A percentile compares a stretch with the other conserved stretches of the same genome.
phyloP scores from a whole-genome alignment of 495 filamentous ascomycete genomes.

The Cladorrhinum samala region DNA sequence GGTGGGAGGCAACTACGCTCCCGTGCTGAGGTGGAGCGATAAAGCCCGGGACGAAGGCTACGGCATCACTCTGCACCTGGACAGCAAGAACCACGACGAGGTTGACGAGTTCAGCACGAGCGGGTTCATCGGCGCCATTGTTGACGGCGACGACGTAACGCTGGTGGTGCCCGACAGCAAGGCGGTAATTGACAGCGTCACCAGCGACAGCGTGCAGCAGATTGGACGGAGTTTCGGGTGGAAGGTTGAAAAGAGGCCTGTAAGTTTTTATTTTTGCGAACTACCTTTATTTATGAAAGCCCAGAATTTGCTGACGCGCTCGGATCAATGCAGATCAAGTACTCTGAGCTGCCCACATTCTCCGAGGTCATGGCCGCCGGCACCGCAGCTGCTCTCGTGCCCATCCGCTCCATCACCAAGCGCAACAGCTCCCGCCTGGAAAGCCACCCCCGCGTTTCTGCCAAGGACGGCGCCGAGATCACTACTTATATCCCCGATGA shows the following conservation, averaged over 20 bases:
- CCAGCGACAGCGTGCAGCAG: slow-evolving; percentile 61
- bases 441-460: slow-evolving; percentile 29
- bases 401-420: slow-evolving; percentile 80
- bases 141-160: slow-evolving; percentile 53
- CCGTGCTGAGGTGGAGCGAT: slow-evolving; percentile 74
- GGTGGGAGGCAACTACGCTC: slow-evolving; percentile 76
- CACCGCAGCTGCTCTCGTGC: slow-evolving; percentile 86
- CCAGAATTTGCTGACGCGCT: too few species aligned
- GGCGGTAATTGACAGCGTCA: slow-evolving; percentile 79
- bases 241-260: slow-evolving; percentile 56
- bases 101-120: slow-evolving; percentile 89
- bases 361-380: slow-evolving; percentile 86
- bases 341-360: slow-evolving; percentile 71
- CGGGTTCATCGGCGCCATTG: slow-evolving; percentile 72
- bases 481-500: slow-evolving; percentile 57
- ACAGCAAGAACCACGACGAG: slow-evolving; percentile 69
- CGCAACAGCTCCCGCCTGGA: slow-evolving; percentile 37
- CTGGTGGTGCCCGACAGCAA: slow-evolving; percentile 74
- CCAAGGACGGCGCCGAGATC: slow-evolving; percentile 47
- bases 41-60: slow-evolving; percentile 64
- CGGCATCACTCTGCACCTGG: slow-evolving; percentile 82
- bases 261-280: slow-evolving; percentile 28
- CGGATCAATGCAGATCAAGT: slow-evolving; percentile 64
- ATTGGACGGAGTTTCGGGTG: slow-evolving; percentile 63
- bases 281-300: too few species aligned